Base-by-base conservation (phyloP, 176 grass and related monocot species). In the Oryza glaberrima region DNA sequence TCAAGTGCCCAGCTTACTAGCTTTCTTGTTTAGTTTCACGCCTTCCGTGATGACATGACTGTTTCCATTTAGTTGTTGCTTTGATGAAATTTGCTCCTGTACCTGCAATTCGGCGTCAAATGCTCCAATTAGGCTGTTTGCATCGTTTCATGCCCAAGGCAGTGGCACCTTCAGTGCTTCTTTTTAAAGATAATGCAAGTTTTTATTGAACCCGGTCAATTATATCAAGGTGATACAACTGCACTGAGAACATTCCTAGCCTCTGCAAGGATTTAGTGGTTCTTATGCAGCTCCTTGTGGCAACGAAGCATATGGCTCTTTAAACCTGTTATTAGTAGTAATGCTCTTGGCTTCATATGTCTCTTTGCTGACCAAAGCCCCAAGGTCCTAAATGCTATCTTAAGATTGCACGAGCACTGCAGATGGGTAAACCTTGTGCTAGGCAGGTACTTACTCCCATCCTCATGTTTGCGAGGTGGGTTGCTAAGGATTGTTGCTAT, bases 21-120 rank as follows among this genome's bases (percentile, higher is more conserved):
- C 76, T 36, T 36, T 68, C 48, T 76, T 38, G 15, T 63, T 23
- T 75, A 88, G 69, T 2, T 69, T 72, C 52, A 48, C 6, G 67
- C 49, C 52, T 4, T 25, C 4, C 19, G 5, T 38, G 20, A 14
- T n/a, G 60, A 78, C 19, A 14, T n/a, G 60, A 78, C 19, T 30
- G 60, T 73, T 56, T 26, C 46, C 66, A 69, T 75, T n/a, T 83
- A 61, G 35, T 19, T 60, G 11, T 28, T 10, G 35, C 30, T 61
- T 64, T 17, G 17, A n/a, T 70, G 48, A 65, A 64, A 38, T 41
- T 46, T 81, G 38, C 20, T 85, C 28, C 3, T 32, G 11, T 35
- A 17, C 15, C 17, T 54, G 13, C 73, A 51, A 77, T 38, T 51
- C 41, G 4, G 54, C 19, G 41, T 49, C 73, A 65, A 8, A 15